Evolutionary conservation across 129 eudicot genomes (phyloP).

Genomic region (Ambrosia artemisiifolia): DNA sequence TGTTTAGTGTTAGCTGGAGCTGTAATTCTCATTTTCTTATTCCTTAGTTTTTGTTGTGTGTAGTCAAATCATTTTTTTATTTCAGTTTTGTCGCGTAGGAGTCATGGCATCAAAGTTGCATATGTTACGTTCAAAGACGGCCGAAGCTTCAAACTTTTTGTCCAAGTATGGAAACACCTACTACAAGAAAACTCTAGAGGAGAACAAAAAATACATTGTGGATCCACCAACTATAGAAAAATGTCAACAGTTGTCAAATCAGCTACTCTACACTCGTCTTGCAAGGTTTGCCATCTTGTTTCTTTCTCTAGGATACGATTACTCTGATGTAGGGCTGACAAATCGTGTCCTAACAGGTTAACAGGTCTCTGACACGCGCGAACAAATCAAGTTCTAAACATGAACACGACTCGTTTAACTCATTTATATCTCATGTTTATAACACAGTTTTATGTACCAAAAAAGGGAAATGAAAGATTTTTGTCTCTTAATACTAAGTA

Average conservation of each 20-base stretch:
- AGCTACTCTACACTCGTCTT: slow-evolving; percentile 42
- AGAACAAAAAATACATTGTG: slow-evolving; percentile 32
- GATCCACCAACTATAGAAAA: slow-evolving; percentile 38
- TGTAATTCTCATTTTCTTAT: neutral
- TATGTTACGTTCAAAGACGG: slow-evolving; percentile 22
- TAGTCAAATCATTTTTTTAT: slow-evolving; percentile 8
- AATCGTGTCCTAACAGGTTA: too few relatives aligned
- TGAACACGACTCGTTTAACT: too few relatives aligned
- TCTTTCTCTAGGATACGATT: neutral
- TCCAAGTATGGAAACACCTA: slow-evolving; percentile 26
- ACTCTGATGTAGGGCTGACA: too few relatives aligned
- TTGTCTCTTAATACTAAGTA: too few relatives aligned
- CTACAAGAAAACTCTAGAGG: slow-evolving; percentile 24
- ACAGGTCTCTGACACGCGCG: too few relatives aligned
- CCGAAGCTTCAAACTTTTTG: slow-evolving; percentile 26
- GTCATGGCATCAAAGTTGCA: slow-evolving; percentile 26
- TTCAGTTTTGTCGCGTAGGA: neutral
- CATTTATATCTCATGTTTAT: too few relatives aligned
- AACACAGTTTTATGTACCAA: too few relatives aligned
- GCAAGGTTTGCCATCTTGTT: slow-evolving; percentile 28
- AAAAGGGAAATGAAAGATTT: too few relatives aligned
- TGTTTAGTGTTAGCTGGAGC: neutral
- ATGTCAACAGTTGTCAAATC: slow-evolving; percentile 35
- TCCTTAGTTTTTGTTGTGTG: neutral
- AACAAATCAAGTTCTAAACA: too few relatives aligned